Base-by-base conservation (phyloP, 805 yeast species). In the Groenewaldozyma tartarivorans region DNA sequence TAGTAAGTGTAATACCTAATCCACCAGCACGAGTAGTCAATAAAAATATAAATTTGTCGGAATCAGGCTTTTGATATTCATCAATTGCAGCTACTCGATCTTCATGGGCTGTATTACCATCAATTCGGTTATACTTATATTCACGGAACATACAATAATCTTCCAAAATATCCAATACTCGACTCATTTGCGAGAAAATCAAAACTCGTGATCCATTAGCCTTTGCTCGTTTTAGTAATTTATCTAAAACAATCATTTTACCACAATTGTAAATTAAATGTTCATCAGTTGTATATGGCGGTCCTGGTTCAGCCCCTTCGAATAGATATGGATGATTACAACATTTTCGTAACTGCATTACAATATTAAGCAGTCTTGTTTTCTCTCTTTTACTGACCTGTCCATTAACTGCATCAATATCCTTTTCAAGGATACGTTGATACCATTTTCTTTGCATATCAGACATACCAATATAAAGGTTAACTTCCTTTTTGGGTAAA, bases 281-380 rank as follows among this genome's bases (percentile, higher is more conserved):
- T 60, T 88, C 96, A 60, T 87, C 96, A 1, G 94, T 90, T 1
- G 96, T 90, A 55, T 71, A 90, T 1, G 97, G 97, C 1, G 97
- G 97, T 6, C 97, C 97, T 0, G 96, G 97, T 61, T 88, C 97
- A 1, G 97, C 98, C n/a, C 98, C 97, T 58, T 90, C 97, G 55
- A 92, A 92, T 41, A 90, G 65, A 60, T 92, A 90, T 0, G 97
- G 97, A 62, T 92, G 98, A 58, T 92, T 90, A 60, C 97, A 90
- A 60, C 97, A 90, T 60, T 90, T 90, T 54, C 97, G 72, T 48
- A 90, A 68, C 62, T 90, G 97, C 97, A 90, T 90, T 11, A 90
- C 97, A 53, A 90, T 90, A 56, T 90, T 90, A 43, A 90, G 69
- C 47, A 92, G 66, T 42, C 97, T 71, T 1, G 96, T 87, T 56